Conservation (phyloP, 1,139 yeast species). For the Magnusiomyces suaveolens region DNA sequence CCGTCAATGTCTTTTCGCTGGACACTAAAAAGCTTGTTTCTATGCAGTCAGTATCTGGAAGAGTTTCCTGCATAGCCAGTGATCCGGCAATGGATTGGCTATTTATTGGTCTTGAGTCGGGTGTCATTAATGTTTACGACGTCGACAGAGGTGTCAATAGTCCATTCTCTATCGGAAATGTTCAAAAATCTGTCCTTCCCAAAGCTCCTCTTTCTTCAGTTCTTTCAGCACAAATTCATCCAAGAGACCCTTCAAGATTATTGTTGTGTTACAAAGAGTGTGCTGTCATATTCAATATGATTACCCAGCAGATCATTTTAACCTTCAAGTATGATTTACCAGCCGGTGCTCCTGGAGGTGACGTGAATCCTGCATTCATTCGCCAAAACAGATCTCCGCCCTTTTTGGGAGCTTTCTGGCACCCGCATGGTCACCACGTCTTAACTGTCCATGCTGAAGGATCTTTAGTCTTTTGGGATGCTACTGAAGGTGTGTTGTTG, state of each 20-base stretch:
- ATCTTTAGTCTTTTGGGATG: slow-evolving; percentile 87
- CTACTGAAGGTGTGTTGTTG: slow-evolving; percentile 59
- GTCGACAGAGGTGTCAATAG: slow-evolving; percentile 67
- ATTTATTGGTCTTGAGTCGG: slow-evolving; percentile 69
- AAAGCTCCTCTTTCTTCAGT: slow-evolving; percentile 46
- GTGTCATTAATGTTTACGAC: slow-evolving; percentile 65
- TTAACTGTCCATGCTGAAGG: slow-evolving; percentile 75
- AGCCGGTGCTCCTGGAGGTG: slow-evolving; percentile 55
- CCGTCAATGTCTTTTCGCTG: slow-evolving; percentile 59
- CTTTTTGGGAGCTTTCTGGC: slow-evolving; percentile 61
- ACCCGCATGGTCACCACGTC: slow-evolving; percentile 85
- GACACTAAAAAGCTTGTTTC: slow-evolving; percentile 52
- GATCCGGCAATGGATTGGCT: slow-evolving; percentile 91
- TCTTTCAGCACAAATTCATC: slow-evolving; percentile 63
- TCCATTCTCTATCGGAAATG: slow-evolving; percentile 57
- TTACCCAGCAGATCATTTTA: slow-evolving; percentile 47
- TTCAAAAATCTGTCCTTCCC: slow-evolving; percentile 43
- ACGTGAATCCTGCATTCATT: slow-evolving; percentile 33
- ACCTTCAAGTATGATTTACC: slow-evolving; percentile 52
- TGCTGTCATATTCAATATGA: slow-evolving; percentile 61
- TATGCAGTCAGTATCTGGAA: slow-evolving; percentile 43
- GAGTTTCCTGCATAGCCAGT: slow-evolving; percentile 55
- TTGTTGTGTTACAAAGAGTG: slow-evolving; percentile 63
- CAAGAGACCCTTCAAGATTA: slow-evolving; percentile 75
- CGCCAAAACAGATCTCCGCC: slow-evolving; percentile 39